Percentiles rank a stretch among this genome's conserved stretches.
Evolutionary conservation across 164 flowering plant genomes (phyloP).

Genomic region (Vitis cinerea): DNA sequence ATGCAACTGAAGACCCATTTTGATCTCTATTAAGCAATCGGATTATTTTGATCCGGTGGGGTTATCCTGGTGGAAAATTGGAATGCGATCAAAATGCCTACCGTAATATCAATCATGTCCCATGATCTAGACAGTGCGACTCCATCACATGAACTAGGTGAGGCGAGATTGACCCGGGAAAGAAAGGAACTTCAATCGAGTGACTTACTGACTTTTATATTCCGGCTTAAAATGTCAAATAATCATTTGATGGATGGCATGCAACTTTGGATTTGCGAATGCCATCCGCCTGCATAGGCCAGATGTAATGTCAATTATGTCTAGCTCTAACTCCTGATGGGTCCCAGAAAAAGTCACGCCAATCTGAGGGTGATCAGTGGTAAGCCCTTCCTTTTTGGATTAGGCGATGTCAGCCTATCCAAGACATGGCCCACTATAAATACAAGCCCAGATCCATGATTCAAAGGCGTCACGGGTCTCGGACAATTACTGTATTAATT

Average conservation of each 20-base stretch:
- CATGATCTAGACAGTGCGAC: too few relatives aligned
- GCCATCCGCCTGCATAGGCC: slow-evolving; percentile 1
- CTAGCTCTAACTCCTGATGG: slow-evolving; percentile 3
- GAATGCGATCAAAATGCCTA: too few relatives aligned
- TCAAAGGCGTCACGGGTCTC: slow-evolving; percentile 16
- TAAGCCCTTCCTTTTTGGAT: slow-evolving; percentile 15
- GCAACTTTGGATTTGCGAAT: neutral
- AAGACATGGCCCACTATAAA: slow-evolving; percentile 5
- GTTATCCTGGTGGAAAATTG: too few relatives aligned
- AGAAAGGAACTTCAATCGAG: too few relatives aligned
- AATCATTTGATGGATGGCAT: neutral
- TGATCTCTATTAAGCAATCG: too few relatives aligned
- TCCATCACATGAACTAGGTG: too few relatives aligned
- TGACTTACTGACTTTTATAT: neutral
- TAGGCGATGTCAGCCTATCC: slow-evolving; percentile 9
- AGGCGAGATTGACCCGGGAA: too few relatives aligned
- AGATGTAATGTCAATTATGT: slow-evolving; percentile 18
- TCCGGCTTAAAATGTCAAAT: neutral
- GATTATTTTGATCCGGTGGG: too few relatives aligned
- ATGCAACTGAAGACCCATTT: too few relatives aligned
- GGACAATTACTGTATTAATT: slow-evolving; percentile 12
- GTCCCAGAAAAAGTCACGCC: slow-evolving; percentile 18
- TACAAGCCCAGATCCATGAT: slow-evolving; percentile 32
- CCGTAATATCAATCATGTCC: too few relatives aligned
- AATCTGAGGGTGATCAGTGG: slow-evolving; percentile 22